Evolutionary conservation across 1,284 basidiomycete genomes (phyloP).

Genomic region (Puccinia horiana): DNA sequence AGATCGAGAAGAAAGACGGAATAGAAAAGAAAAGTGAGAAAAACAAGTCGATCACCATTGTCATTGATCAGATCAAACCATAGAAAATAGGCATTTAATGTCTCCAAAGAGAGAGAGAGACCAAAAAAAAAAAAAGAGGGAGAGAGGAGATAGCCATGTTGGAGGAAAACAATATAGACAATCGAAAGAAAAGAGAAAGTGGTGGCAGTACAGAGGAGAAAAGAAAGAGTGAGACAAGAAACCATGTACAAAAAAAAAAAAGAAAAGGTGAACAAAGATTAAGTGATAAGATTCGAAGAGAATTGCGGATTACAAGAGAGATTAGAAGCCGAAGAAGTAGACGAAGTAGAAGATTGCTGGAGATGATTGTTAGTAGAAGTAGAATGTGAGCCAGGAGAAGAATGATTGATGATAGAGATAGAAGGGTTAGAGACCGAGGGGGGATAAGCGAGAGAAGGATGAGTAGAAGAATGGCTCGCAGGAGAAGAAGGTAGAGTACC

Average conservation of each 20-base stretch:
- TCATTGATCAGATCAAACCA: no score
- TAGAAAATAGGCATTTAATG: no score
- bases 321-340: background rate
- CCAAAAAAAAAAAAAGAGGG: no score
- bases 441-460: background rate
- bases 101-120: no score
- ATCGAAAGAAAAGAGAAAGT: no score
- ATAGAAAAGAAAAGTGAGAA: no score
- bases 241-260: background rate
- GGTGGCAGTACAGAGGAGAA: no score
- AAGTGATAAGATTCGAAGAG: background rate
- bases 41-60: no score
- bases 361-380: background rate
- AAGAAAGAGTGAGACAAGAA: background rate
- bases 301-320: background rate
- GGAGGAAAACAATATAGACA: no score
- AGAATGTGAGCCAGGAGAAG: background rate
- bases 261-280: background rate
- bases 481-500: background rate
- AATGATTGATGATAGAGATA: background rate
- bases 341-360: conserved; percentile 10
- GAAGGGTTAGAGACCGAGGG: background rate
- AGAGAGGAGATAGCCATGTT: no score
- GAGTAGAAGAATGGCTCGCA: no score
- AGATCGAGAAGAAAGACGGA: no score